Conservation (phyloP, 2,329 filamentous ascomycete species). For the Penicillium sp. region DNA sequence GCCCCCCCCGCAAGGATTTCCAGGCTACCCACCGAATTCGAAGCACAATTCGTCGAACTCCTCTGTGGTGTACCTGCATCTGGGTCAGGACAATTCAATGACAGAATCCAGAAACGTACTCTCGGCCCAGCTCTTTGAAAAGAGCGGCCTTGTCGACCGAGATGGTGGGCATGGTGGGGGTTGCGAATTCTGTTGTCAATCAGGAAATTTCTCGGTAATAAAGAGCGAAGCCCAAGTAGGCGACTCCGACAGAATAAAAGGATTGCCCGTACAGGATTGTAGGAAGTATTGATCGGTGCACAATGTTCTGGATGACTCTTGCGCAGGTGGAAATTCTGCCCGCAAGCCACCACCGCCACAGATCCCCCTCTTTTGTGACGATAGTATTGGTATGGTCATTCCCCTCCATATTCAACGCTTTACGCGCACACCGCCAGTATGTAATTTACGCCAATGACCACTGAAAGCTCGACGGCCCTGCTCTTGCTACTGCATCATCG, state of each 20-base stretch:
- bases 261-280: slow-evolving; percentile 3
- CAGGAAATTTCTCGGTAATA: slow-evolving; percentile 1
- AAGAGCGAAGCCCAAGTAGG: not conserved
- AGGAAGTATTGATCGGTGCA: slow-evolving; percentile 11
- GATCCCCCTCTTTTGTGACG: slow-evolving; percentile 26
- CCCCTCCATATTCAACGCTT: not conserved
- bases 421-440: slow-evolving; percentile 16
- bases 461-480: slow-evolving; percentile 6
- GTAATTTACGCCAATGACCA: slow-evolving; percentile 20
- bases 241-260: slow-evolving; percentile 5
- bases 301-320: slow-evolving; percentile 23
- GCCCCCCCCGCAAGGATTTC: slow-evolving; percentile 25
- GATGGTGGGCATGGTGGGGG: slow-evolving; percentile 84
- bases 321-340: slow-evolving; percentile 25
- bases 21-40: slow-evolving; percentile 69
- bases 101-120: slow-evolving; percentile 56
- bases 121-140: slow-evolving; percentile 85
- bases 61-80: slow-evolving; percentile 74
- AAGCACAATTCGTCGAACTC: slow-evolving; percentile 98
- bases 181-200: slow-evolving; percentile 22
- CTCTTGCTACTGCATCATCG: slow-evolving; percentile 14
- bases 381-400: slow-evolving; percentile 21
- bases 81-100: not conserved
- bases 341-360: slow-evolving; percentile 37
- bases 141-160: slow-evolving; percentile 94